Evolutionary conservation across 257 asterid species (phyloP).

Genomic region (Salvia miltiorrhiza): DNA sequence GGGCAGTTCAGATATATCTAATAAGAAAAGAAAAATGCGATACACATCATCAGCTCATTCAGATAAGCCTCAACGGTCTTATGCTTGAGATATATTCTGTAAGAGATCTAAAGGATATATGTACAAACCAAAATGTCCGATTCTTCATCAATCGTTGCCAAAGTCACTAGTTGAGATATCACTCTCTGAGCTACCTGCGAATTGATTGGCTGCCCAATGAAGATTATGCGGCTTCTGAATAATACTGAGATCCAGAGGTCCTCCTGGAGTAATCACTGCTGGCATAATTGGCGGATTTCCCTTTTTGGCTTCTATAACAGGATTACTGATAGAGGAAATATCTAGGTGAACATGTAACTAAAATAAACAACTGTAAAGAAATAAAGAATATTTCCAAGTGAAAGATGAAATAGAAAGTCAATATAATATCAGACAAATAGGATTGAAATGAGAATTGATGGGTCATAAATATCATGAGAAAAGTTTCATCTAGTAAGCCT

Average conservation of each 20-base stretch:
- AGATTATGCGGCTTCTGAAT: constrained; percentile 91
- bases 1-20: constrained; percentile 95
- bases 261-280: constrained; percentile 88
- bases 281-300: constrained; percentile 98
- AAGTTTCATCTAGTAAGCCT: neutral
- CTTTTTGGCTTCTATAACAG: constrained; percentile 69
- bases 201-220: constrained; percentile 82
- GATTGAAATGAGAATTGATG: neutral
- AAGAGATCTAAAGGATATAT: constrained; percentile 2
- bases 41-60: constrained; percentile 7
- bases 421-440: neutral
- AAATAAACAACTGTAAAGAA: too few relatives aligned
- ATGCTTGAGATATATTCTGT: neutral
- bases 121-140: constrained; percentile 88
- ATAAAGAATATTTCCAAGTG: too few relatives aligned
- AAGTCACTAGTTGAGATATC: constrained; percentile 91
- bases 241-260: constrained; percentile 86
- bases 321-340: constrained; percentile 44
- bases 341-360: neutral
- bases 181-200: constrained; percentile 88
- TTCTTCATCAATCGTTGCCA: constrained; percentile 89
- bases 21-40: constrained; percentile 16
- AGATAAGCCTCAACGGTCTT: neutral
- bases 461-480: neutral
- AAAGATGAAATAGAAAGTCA: neutral